These are phyloP conservation scores for Mytilinidion resinicola DNA, from an alignment of 495 filamentous ascomycete species.

Conservation along the genomic window DNA sequence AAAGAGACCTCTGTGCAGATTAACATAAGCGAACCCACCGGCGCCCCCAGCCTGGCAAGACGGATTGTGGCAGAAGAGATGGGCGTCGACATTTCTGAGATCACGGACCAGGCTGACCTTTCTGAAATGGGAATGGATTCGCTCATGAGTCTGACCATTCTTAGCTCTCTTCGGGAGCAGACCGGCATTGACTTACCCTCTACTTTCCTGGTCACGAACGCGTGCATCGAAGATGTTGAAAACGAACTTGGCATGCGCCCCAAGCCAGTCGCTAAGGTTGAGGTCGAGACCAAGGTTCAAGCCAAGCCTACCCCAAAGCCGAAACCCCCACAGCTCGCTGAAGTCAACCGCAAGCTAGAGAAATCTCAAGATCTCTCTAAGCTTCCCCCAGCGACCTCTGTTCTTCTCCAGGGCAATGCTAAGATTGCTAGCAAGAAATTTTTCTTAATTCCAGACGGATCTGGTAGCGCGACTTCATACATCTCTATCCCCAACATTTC, in stretches of 20 bases:
- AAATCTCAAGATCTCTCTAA: conserved; percentile 32
- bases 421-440: conserved; percentile 56
- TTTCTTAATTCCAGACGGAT: conserved; percentile 73
- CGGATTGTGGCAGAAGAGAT: conserved; percentile 42
- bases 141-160: conserved; percentile 42
- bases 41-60: conserved; percentile 35
- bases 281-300: conserved; percentile 6
- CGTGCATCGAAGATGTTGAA: conserved; percentile 41
- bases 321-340: conserved; percentile 34
- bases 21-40: conserved; percentile 12
- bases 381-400: conserved; percentile 45
- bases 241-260: conserved; percentile 42
- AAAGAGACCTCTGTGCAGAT: conserved; percentile 25
- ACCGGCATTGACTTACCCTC: conserved; percentile 41
- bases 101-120: conserved; percentile 38
- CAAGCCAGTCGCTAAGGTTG: conserved; percentile 26
- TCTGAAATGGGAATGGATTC: conserved; percentile 44
- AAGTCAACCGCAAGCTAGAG: conserved; percentile 36
- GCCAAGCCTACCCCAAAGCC: conserved; percentile 20
- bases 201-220: conserved; percentile 39
- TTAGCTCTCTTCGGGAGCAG: conserved; percentile 40
- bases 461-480: conserved; percentile 62
- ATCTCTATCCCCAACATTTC: conserved; percentile 51
- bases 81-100: conserved; percentile 40
- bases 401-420: conserved; percentile 47